Conservation (phyloP, 495 filamentous ascomycete genomes). For the Chaetomidium leptoderma region DNA sequence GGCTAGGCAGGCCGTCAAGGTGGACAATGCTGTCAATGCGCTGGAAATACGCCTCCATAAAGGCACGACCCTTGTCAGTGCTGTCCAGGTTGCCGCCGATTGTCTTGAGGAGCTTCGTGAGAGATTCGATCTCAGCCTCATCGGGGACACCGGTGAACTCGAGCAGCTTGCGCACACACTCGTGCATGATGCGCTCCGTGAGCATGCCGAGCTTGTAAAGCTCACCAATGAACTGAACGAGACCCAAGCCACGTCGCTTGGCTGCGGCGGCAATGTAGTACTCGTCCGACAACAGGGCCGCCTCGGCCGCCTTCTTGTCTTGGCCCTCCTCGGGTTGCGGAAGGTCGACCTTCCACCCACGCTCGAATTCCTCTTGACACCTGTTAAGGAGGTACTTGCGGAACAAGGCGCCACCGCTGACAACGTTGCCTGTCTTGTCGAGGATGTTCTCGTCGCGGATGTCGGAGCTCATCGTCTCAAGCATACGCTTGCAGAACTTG, state of each 20-base stretch:
- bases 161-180: constrained; percentile 93
- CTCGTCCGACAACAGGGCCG: constrained; percentile 85
- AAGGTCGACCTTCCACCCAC: constrained; percentile 91
- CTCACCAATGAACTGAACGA: constrained; percentile 99
- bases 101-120: constrained; percentile 85
- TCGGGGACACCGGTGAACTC: constrained; percentile 93
- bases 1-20: constrained; percentile 72
- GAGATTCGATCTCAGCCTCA: constrained; percentile 91
- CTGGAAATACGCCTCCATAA: constrained; percentile 93
- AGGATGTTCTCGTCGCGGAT: constrained; percentile 91
- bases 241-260: constrained; percentile 92
- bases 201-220: constrained; percentile 98
- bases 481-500: constrained; percentile 96
- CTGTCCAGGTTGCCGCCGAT: constrained; percentile 81
- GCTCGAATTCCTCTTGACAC: constrained; percentile 98
- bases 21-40: constrained; percentile 79
- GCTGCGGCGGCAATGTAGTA: constrained; percentile 95
- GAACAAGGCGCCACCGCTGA: constrained; percentile 90
- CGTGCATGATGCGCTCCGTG: constrained; percentile 99
- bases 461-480: constrained; percentile 89
- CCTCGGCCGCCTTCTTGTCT: constrained; percentile 62
- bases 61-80: constrained; percentile 69
- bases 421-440: constrained; percentile 79
- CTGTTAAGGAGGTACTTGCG: constrained; percentile 97
- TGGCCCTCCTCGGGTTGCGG: constrained; percentile 76